Evolutionary conservation across 495 filamentous ascomycete genomes (phyloP), one percentile per base, ranked within the genome.

Genomic region (Staphylotrichum longicolle): DNA sequence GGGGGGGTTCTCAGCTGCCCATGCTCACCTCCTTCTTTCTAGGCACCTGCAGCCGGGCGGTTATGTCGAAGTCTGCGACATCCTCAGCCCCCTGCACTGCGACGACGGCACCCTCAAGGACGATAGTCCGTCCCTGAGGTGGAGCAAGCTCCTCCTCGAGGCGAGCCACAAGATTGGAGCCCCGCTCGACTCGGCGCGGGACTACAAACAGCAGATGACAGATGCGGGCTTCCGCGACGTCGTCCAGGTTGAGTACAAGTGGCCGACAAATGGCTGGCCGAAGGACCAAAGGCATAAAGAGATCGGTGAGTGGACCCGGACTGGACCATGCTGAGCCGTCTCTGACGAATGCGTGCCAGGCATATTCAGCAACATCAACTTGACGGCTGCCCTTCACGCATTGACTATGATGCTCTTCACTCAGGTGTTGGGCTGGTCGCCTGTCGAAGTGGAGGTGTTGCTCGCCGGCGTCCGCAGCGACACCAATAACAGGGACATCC

Each of bases 401-500:
- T 15, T 66, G 5, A 54, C 33, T 33, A 48, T 69, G 47, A 58
- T 60, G 34, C 58, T 67, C 37, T 65, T 69, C 15, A 69, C 69
- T 20, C 57, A 60, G 9, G 50, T 59, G 3, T 30, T 67, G 33
- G 68, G 67, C 7, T 69, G 67, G 68, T 61, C 37, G 3, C 15
- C 41, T n/a, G 62, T 65, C 15, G 66, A 67, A 39, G 61, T 70
- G 2, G 60, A 69, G 10, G 27, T 59, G 2, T 61, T 72, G 2
- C 49, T 63, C 10, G 54, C 37, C 12, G 57, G 68, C 2, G 70
- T 68, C 5, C 44, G 66, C 15, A 67, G 63, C 34, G 68, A 70
- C 58, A 32, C 68, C 12, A 62, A 60, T 39, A 60, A 68, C 54
- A 46, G 42, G 39, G 54, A 35, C 8, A 57, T 68, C 14, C 70